Percentiles rank a stretch among this genome's conserved stretches.
Evolutionary conservation across 2,329 filamentous ascomycete genomes (phyloP).

Genomic region (Trichoderma simmonsii): DNA sequence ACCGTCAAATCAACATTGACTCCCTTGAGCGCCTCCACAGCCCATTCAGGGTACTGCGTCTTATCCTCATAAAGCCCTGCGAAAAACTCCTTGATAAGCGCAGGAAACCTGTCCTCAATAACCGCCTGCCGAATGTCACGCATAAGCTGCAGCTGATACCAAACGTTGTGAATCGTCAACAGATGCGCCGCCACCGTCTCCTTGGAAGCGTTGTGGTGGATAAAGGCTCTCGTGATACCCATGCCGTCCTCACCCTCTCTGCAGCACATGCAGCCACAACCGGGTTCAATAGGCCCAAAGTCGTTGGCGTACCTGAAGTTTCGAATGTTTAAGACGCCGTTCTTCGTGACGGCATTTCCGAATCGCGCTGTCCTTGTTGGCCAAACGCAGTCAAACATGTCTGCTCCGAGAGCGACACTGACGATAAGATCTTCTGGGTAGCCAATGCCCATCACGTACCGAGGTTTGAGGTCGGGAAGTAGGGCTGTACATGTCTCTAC

Average conservation of each 20-base stretch:
- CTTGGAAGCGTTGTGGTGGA: slow-evolving; percentile 88
- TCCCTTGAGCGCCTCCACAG: slow-evolving; percentile 69
- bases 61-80: slow-evolving; percentile 58
- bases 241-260: slow-evolving; percentile 65
- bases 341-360: slow-evolving; percentile 83
- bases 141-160: slow-evolving; percentile 88
- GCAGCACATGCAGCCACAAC: slow-evolving; percentile 79
- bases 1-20: slow-evolving; percentile 69
- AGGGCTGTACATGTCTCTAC: slow-evolving; percentile 81
- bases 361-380: slow-evolving; percentile 94
- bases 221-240: slow-evolving; percentile 81
- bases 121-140: slow-evolving; percentile 70
- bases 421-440: slow-evolving; percentile 96
- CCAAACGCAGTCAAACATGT: slow-evolving; percentile 99
- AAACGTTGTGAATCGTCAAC: slow-evolving; percentile 92
- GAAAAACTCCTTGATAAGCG: slow-evolving; percentile 78
- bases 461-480: slow-evolving; percentile 86
- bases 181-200: slow-evolving; percentile 87
- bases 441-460: slow-evolving; percentile 98
- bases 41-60: slow-evolving; percentile 78
- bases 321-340: slow-evolving; percentile 80
- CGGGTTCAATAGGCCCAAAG: slow-evolving; percentile 78
- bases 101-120: slow-evolving; percentile 74
- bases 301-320: slow-evolving; percentile 73
- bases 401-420: slow-evolving; percentile 86